phyloP scores from a whole-genome alignment of 768 basidiomycete species.

The Imleria badia region DNA sequence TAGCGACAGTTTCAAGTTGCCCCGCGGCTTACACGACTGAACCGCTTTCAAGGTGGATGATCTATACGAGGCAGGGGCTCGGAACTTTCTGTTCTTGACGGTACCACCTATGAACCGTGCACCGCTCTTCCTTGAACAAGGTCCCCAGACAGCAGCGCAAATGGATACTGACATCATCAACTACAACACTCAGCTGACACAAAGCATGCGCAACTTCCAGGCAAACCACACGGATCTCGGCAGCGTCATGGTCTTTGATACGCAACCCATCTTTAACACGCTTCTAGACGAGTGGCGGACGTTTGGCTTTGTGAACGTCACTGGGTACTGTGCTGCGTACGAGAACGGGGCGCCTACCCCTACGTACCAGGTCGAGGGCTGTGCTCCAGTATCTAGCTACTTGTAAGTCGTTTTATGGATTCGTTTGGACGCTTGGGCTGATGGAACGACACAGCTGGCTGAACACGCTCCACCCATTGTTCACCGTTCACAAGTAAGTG shows the following conservation, averaged over 20 bases:
- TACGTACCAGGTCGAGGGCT: conserved; percentile 56
- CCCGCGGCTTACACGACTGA: background rate
- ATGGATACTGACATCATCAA: conserved; percentile 40
- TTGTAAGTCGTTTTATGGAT: conserved; percentile 46
- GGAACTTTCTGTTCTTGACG: conserved; percentile 63
- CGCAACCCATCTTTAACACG: conserved; percentile 56
- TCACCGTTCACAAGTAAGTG: conserved; percentile 60
- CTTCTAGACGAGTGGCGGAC: conserved; percentile 51
- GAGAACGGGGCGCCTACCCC: conserved; percentile 51
- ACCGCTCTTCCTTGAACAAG: conserved; percentile 49
- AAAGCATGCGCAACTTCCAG: conserved; percentile 41
- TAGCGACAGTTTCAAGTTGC: too few species aligned
- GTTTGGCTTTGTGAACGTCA: conserved; percentile 58
- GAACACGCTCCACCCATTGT: conserved; percentile 59
- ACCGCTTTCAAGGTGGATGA: conserved; percentile 12
- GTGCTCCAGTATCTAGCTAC: conserved; percentile 63
- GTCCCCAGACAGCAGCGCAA: conserved; percentile 23
- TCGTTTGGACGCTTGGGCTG: background rate
- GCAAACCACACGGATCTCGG: conserved; percentile 42
- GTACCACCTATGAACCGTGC: conserved; percentile 60
- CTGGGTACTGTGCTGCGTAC: conserved; percentile 60
- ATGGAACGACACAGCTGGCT: conserved; percentile 46
- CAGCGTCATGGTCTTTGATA: conserved; percentile 51
- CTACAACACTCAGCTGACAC: conserved; percentile 50
- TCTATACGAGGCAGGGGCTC: conserved; percentile 43